These are phyloP conservation scores for Aspergillus ochraceus DNA, from an alignment of 2,329 filamentous ascomycete species.

Conservation along the genomic window DNA sequence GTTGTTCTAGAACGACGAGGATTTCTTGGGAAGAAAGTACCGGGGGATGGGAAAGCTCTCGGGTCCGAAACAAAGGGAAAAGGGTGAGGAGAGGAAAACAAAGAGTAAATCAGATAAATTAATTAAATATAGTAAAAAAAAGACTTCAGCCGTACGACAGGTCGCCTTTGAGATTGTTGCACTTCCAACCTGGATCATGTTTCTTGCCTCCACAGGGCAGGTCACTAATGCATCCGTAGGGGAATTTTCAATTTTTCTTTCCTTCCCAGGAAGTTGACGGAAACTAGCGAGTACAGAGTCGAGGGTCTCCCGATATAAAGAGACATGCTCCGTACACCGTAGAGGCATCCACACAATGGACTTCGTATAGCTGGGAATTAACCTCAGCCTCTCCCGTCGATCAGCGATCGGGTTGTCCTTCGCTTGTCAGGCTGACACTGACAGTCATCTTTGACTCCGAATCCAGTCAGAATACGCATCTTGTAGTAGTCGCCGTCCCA, in stretches of 20 bases:
- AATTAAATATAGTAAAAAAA: too few relatives aligned
- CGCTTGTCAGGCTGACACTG: neutral
- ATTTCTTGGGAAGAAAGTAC: neutral
- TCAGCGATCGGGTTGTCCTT: neutral
- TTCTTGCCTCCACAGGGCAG: neutral
- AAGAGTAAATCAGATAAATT: neutral
- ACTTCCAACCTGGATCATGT: too few relatives aligned
- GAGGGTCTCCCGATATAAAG: neutral
- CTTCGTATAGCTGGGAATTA: neutral
- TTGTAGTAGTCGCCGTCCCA: neutral
- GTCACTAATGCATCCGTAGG: neutral
- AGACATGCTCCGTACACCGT: neutral
- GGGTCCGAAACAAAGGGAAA: neutral
- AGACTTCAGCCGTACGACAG: neutral
- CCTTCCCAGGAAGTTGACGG: neutral
- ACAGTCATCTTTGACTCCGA: too few relatives aligned
- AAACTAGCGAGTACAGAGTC: neutral
- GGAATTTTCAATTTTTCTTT: neutral
- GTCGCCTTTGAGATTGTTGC: neutral
- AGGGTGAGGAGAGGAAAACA: neutral
- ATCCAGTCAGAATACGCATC: neutral
- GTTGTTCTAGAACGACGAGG: neutral
- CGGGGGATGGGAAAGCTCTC: neutral
- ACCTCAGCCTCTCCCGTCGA: neutral
- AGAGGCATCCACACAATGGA: neutral